Conservation (phyloP, 2,329 filamentous ascomycete genomes). For the Claviceps digitariae region DNA sequence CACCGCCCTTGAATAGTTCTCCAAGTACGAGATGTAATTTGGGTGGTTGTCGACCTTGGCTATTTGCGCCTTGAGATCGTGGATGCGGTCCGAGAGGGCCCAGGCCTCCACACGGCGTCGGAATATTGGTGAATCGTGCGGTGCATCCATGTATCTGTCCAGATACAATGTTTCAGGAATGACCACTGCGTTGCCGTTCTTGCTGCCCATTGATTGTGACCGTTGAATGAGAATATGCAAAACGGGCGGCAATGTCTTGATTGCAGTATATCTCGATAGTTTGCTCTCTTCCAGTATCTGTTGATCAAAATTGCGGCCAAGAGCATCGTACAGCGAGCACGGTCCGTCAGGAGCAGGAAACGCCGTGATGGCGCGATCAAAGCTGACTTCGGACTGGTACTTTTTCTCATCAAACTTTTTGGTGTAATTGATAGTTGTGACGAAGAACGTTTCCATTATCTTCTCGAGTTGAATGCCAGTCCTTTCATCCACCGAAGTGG, state of each 20-base stretch:
- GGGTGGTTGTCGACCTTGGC: conserved; percentile 14
- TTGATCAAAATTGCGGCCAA: conserved; percentile 75
- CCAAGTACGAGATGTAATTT: conserved; percentile 15
- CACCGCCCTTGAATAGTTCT: conserved; percentile 14
- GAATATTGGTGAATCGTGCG: conserved; percentile 46
- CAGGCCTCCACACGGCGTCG: conserved; percentile 56
- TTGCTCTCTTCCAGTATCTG: conserved; percentile 58
- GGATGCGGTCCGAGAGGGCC: conserved; percentile 55
- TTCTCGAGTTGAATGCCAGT: conserved; percentile 68
- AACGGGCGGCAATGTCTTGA: conserved; percentile 66
- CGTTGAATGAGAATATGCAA: conserved; percentile 84
- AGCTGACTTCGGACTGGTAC: conserved; percentile 32
- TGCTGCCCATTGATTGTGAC: conserved; percentile 57
- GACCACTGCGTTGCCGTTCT: conserved; percentile 64
- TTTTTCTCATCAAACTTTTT: conserved; percentile 33
- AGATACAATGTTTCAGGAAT: conserved; percentile 75
- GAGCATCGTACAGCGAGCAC: conserved; percentile 65
- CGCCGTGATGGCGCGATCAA: conserved; percentile 50
- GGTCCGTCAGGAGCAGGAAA: conserved; percentile 36
- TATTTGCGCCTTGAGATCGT: conserved; percentile 32
- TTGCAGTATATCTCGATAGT: conserved; percentile 51
- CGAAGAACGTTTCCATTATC: conserved; percentile 58
- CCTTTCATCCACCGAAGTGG: conserved; percentile 45
- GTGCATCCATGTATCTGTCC: conserved; percentile 72
- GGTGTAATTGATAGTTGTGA: conserved; percentile 46